A percentile compares a stretch with the other conserved stretches of the same genome.
Conservation (phyloP, 2,329 filamentous ascomycete genomes). For the Hymenoscyphus infarciens region DNA sequence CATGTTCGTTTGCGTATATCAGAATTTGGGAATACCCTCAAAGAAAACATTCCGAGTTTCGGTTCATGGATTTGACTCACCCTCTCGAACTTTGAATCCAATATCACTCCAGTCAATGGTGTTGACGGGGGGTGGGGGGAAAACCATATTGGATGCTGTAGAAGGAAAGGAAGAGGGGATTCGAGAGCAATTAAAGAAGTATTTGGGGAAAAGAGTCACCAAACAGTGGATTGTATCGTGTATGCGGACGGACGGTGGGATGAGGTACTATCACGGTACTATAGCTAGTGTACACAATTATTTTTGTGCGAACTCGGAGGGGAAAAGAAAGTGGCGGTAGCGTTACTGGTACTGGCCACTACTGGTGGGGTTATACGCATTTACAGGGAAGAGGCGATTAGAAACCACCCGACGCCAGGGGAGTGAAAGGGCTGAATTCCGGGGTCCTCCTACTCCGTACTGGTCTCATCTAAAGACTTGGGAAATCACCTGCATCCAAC, state of each 20-base stretch:
- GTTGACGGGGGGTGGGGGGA: slow-evolving; percentile 73
- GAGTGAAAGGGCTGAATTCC: background rate
- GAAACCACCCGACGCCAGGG: background rate
- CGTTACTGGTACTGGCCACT: background rate
- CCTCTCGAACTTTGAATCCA: slow-evolving; percentile 89
- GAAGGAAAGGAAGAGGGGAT: slow-evolving; percentile 8
- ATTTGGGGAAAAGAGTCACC: background rate
- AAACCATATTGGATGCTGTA: slow-evolving; percentile 40
- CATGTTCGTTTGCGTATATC: slow-evolving; percentile 7
- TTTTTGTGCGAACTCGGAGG: slow-evolving; percentile 13
- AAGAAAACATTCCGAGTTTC: background rate
- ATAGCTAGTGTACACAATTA: background rate
- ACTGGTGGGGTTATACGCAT: background rate
- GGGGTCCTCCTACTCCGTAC: background rate
- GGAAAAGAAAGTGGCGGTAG: too few relatives aligned
- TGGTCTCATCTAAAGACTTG: too few relatives aligned
- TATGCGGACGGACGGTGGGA: background rate
- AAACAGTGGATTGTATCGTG: background rate
- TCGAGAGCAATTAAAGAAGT: background rate
- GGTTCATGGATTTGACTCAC: slow-evolving; percentile 39
- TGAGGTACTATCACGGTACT: background rate
- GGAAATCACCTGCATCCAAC: background rate
- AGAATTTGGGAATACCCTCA: slow-evolving; percentile 13
- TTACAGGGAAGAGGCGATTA: background rate
- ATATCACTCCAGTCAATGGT: slow-evolving; percentile 91